Base-by-base conservation (phyloP, 2,329 filamentous ascomycete genomes). In the Sporothrix protearum region DNA sequence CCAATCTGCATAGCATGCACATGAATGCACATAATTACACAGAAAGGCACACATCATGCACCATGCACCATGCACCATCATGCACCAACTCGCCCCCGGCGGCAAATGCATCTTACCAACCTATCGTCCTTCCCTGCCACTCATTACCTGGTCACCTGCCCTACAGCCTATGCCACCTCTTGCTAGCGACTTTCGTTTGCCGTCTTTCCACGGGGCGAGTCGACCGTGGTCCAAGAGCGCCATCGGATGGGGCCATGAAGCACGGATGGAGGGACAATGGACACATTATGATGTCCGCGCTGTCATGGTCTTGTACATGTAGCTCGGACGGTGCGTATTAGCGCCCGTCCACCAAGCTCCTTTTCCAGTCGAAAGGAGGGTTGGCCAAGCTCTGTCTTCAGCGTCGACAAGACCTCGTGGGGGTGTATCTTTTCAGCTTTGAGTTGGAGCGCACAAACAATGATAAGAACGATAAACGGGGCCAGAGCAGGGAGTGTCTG, bases 31-130 rank as follows among this genome's bases (percentile, higher is more conserved):
- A 63, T n/a, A n/a, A n/a, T n/a, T n/a, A n/a, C n/a, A n/a, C n/a
- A 7, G n/a, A 45, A 67, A n/a, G 63, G 51, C 14, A 33, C 45
- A 33, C 28, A 49, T 22, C 22, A 66, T 49, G 63, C 63, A 67
- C 36, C 59, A n/a, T n/a, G n/a, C n/a, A n/a, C n/a, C n/a, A n/a
- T n/a, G n/a, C n/a, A n/a, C n/a, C 28, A 49, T 22, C 22, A 66
- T 49, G 63, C 63, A 67, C 36, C 61, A 10, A 33, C 14, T 47
- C 63, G 42, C 63, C 63, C 45, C 63, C 25, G 63, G 63, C 63
- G 63, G 63, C 63, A 66, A 66, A 49, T 45, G n/a, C 59, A 16
- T 36, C 22, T 53, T 53, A 9, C 25, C 49, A 28, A 28, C 49
- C 49, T 53, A 53, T 53, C 49, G 3, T 53, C 59, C 7, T 47